A percentile compares a stretch with the other conserved stretches of the same genome.
phyloP scores from a whole-genome alignment of 768 basidiomycete genomes.

The Rhizopogon rudus region DNA sequence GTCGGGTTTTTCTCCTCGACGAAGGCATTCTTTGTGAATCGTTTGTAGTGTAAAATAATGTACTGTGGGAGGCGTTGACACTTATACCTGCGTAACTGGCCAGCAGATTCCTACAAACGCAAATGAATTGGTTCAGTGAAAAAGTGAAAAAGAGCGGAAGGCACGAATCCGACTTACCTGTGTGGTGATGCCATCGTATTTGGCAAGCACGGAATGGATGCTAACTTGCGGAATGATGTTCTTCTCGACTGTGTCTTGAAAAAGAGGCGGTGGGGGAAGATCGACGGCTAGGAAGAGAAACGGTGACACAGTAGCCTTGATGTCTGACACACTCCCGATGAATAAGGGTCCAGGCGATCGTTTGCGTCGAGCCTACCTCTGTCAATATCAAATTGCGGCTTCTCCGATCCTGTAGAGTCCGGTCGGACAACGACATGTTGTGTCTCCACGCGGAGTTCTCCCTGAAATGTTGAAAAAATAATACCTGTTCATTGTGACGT shows the following conservation, averaged over 20 bases:
- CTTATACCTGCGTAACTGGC: slow-evolving; percentile 84
- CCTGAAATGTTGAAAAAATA: slow-evolving; percentile 92
- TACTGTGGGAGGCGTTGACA: slow-evolving; percentile 87
- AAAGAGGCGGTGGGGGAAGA: slow-evolving; percentile 94
- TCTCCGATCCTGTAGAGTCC: slow-evolving; percentile 68
- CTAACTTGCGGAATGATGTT: slow-evolving; percentile 99
- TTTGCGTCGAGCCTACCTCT: slow-evolving; percentile 55
- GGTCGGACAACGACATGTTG: slow-evolving; percentile 89
- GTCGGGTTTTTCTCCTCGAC: slow-evolving; percentile 99
- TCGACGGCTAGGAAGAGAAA: slow-evolving; percentile 96
- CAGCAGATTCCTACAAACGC: slow-evolving; percentile 67
- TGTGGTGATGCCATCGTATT: slow-evolving; percentile 90
- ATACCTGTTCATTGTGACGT: slow-evolving; percentile 49
- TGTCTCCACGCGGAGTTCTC: slow-evolving; percentile 87
- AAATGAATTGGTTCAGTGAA: slow-evolving; percentile 4
- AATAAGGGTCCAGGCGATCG: slow-evolving; percentile 9
- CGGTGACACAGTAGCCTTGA: slow-evolving; percentile 79
- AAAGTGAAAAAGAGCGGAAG: slow-evolving; percentile 8
- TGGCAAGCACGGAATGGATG: slow-evolving; percentile 82
- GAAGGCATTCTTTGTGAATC: slow-evolving; percentile 94
- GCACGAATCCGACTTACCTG: slow-evolving; percentile 50
- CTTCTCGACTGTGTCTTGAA: slow-evolving; percentile 94
- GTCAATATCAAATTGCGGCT: slow-evolving; percentile 91
- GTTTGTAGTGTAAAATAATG: slow-evolving; percentile 91
- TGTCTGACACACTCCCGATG: slow-evolving; percentile 50